Evolutionary conservation across 2,329 filamentous ascomycete species (phyloP).

Genomic region (Emmonsiellopsis sp.): DNA sequence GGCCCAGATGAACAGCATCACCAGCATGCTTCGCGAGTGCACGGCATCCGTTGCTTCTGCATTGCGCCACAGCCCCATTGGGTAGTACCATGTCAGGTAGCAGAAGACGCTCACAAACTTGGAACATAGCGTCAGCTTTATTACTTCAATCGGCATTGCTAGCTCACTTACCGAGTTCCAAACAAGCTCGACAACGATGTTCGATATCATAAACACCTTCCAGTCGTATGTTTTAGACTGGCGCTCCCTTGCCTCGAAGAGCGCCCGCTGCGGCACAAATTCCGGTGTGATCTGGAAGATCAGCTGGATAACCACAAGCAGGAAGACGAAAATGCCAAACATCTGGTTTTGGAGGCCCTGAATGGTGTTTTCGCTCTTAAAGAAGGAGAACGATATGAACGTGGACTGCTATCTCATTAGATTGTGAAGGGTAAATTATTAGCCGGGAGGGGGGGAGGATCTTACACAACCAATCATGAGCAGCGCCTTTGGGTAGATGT

Average conservation of each 20-base stretch:
- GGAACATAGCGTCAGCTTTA: background rate
- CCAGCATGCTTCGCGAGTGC: conserved; percentile 49
- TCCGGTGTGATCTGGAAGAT: conserved; percentile 45
- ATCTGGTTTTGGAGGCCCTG: conserved; percentile 85
- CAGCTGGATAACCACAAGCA: conserved; percentile 62
- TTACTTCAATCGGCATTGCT: too few species aligned
- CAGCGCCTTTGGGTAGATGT: conserved; percentile 63
- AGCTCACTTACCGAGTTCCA: conserved; percentile 39
- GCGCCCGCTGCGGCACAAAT: conserved; percentile 47
- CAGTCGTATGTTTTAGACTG: conserved; percentile 64
- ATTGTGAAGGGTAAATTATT: background rate
- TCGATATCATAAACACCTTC: conserved; percentile 58
- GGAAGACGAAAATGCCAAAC: conserved; percentile 76
- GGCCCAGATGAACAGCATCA: conserved; percentile 54
- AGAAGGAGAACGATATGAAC: conserved; percentile 79
- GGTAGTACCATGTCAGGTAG: conserved; percentile 60
- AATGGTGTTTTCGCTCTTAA: conserved; percentile 59
- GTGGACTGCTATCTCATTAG: conserved; percentile 57
- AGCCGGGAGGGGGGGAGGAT: conserved; percentile 35
- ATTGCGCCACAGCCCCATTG: conserved; percentile 40
- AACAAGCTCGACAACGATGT: conserved; percentile 61
- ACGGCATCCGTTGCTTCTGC: conserved; percentile 29
- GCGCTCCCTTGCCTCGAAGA: conserved; percentile 51
- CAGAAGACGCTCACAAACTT: conserved; percentile 50
- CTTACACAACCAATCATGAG: background rate